phyloP scores from a whole-genome alignment of 139 green algal genomes.

The Chlorella sorokiniana region DNA sequence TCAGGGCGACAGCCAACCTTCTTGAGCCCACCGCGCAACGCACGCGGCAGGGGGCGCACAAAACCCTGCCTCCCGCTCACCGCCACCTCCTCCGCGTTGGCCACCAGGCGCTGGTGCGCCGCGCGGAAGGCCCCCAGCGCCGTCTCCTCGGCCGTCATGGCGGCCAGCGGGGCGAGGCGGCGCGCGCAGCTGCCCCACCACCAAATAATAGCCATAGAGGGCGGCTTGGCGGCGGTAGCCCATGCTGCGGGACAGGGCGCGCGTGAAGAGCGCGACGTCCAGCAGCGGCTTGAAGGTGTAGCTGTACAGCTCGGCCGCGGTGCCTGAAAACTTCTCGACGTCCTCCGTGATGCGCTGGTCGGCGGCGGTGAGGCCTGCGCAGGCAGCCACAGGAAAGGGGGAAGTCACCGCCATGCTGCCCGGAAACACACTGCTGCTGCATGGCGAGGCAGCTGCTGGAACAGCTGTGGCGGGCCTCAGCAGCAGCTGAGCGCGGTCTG shows the following conservation, averaged over 20 bases:
- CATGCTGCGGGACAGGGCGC: constrained; percentile 79
- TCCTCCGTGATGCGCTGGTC: constrained; percentile 96
- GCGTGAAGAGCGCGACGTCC: constrained; percentile 95
- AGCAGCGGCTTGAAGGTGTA: constrained; percentile 96
- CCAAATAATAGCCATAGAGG: constrained; percentile 70
- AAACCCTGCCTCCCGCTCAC: background rate
- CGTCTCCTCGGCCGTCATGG: constrained; percentile 84
- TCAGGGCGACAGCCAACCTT: too few relatives aligned
- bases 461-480: too few relatives aligned
- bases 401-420: background rate
- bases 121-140: constrained; percentile 68
- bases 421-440: too few relatives aligned
- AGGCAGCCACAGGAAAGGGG: background rate
- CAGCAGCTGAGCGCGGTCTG: background rate
- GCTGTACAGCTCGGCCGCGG: constrained; percentile 79
- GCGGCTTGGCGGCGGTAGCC: constrained; percentile 82
- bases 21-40: background rate
- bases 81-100: constrained; percentile 82
- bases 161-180: constrained; percentile 83
- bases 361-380: constrained; percentile 78
- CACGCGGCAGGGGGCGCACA: background rate
- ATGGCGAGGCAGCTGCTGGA: too few relatives aligned
- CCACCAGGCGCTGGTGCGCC: constrained; percentile 68
- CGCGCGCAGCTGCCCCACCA: constrained; percentile 64
- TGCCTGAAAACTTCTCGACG: constrained; percentile 66